Percentiles rank a stretch among this genome's conserved stretches.
These are phyloP conservation scores for Trametes hirsuta DNA, from an alignment of 1,284 basidiomycete genomes.

Conservation along the genomic window DNA sequence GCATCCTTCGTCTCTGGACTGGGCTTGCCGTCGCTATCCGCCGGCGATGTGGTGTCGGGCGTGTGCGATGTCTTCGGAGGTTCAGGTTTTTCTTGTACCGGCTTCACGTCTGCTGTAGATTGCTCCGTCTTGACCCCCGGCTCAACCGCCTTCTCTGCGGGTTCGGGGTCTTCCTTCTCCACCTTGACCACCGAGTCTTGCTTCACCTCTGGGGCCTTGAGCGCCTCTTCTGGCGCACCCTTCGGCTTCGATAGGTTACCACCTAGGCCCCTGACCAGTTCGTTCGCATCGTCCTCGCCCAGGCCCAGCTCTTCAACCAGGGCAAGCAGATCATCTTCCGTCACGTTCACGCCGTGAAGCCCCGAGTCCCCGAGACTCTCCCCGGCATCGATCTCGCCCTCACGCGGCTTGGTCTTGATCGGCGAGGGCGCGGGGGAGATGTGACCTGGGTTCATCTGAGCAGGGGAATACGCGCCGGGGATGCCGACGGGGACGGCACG, in stretches of 20 bases:
- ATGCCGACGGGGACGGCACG: conserved; percentile 70
- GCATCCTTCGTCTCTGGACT: conserved; percentile 5
- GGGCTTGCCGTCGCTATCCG: neutral
- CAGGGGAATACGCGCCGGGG: conserved; percentile 71
- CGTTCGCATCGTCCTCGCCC: conserved; percentile 70
- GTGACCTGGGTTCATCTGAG: conserved; percentile 78
- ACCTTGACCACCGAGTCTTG: neutral
- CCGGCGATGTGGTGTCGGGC: neutral
- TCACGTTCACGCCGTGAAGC: conserved; percentile 76
- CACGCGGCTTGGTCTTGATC: conserved; percentile 28
- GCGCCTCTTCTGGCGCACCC: no score
- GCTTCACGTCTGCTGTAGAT: neutral
- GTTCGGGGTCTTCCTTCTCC: conserved; percentile 6
- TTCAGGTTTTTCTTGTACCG: neutral
- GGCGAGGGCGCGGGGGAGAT: conserved; percentile 56
- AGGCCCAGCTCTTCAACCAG: conserved; percentile 75
- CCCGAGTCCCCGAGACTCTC: conserved; percentile 68
- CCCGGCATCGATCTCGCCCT: conserved; percentile 63
- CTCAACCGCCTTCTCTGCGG: neutral
- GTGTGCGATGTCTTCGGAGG: neutral
- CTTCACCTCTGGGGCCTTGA: neutral
- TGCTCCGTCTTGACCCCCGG: neutral
- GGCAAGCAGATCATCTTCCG: conserved; percentile 68
- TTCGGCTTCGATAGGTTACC: conserved; percentile 9
- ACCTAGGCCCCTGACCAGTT: conserved; percentile 63